Evolutionary conservation across 192 early-diverging fungal genomes (phyloP).

Genomic region (Obelidium mucronatum): DNA sequence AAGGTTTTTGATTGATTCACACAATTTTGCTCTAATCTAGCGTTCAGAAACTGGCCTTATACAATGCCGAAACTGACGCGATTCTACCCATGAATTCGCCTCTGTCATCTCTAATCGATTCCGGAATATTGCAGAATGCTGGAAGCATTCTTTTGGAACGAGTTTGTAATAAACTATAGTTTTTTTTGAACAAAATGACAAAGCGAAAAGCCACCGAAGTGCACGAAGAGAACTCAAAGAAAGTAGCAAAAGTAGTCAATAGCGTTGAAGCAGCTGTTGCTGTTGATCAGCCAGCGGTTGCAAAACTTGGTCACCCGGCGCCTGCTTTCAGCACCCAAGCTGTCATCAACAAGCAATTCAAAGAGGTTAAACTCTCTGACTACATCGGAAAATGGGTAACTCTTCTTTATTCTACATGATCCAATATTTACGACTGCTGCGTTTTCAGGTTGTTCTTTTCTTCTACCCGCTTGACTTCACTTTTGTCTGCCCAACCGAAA

Average conservation of each 20-base stretch:
- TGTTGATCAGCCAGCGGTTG: not conserved
- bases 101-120: not conserved
- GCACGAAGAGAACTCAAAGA: not conserved
- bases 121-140: conserved; percentile 2
- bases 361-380: conserved; percentile 66
- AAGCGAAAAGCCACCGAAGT: conserved; percentile 1
- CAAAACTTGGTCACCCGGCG: conserved; percentile 42
- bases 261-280: not conserved
- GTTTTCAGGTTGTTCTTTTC: conserved; percentile 62
- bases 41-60: conserved; percentile 20
- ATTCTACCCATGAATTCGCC: conserved; percentile 12
- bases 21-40: not conserved
- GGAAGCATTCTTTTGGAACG: conserved; percentile 11
- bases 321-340: conserved; percentile 71
- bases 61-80: not conserved
- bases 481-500: conserved; percentile 92
- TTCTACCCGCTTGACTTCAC: conserved; percentile 87
- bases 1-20: conserved; percentile 12
- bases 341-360: conserved; percentile 76
- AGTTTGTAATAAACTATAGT: conserved; percentile 1
- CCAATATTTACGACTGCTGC: no score
- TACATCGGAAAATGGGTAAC: conserved; percentile 62
- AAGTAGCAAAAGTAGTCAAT: not conserved
- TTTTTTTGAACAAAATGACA: not conserved
- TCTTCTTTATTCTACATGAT: not conserved